Evolutionary conservation across 2,329 filamentous ascomycete genomes (phyloP).

Genomic region (Chaetomium sp.): DNA sequence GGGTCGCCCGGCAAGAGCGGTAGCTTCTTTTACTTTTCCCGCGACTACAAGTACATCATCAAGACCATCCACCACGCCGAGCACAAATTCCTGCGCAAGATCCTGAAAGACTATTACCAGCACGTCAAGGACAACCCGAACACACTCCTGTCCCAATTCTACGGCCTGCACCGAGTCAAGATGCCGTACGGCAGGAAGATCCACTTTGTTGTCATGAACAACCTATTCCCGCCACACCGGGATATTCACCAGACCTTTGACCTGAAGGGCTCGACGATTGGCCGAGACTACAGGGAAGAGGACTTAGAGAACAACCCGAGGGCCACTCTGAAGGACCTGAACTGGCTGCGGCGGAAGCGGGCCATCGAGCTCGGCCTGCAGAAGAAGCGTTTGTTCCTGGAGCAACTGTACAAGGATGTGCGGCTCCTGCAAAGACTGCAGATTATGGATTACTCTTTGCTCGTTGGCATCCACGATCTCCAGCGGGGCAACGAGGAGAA

Average conservation of each 20-base stretch:
- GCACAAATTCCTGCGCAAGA: slow-evolving; percentile 78
- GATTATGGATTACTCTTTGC: slow-evolving; percentile 98
- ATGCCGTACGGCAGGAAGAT: slow-evolving; percentile 98
- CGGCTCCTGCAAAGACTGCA: slow-evolving; percentile 77
- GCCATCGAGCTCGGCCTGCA: slow-evolving; percentile 81
- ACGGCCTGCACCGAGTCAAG: slow-evolving; percentile 94
- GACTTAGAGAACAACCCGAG: slow-evolving; percentile 82
- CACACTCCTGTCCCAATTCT: slow-evolving; percentile 95
- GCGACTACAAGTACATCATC: slow-evolving; percentile 99
- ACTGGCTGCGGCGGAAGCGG: slow-evolving; percentile 83
- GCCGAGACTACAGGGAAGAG: slow-evolving; percentile 84
- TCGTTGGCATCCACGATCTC: slow-evolving; percentile 90
- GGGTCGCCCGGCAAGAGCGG: slow-evolving; percentile 97
- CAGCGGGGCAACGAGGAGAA: slow-evolving; percentile 92
- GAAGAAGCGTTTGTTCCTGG: slow-evolving; percentile 82
- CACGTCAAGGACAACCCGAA: slow-evolving; percentile 93
- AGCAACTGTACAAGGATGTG: slow-evolving; percentile 85
- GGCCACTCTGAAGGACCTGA: slow-evolving; percentile 91
- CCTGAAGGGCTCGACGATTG: slow-evolving; percentile 91
- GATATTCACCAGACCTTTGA: slow-evolving; percentile 98
- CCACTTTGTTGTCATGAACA: slow-evolving; percentile 99
- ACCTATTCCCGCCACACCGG: slow-evolving; percentile 91
- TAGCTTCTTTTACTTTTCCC: slow-evolving; percentile 98
- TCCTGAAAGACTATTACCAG: slow-evolving; percentile 84
- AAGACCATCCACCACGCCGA: slow-evolving; percentile 98